These are phyloP conservation scores for Endocarpon pusillum DNA, from an alignment of 495 filamentous ascomycete genomes.

Conservation along the genomic window DNA sequence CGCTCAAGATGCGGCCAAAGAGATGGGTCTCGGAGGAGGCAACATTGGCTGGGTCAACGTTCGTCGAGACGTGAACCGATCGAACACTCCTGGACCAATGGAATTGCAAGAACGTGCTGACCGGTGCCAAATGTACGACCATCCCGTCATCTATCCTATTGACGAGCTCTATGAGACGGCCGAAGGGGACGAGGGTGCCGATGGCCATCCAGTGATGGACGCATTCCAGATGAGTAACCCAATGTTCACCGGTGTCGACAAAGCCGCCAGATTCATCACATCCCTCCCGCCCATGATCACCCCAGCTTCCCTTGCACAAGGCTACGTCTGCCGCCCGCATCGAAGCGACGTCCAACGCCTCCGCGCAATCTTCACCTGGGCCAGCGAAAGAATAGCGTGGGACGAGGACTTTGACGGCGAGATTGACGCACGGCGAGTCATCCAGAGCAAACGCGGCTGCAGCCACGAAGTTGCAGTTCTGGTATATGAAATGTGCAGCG, in stretches of 20 bases:
- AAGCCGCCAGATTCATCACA: slow-evolving; percentile 80
- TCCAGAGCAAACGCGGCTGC: slow-evolving; percentile 70
- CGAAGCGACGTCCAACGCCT: slow-evolving; percentile 86
- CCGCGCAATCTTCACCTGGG: slow-evolving; percentile 91
- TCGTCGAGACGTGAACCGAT: slow-evolving; percentile 82
- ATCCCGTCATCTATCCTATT: slow-evolving; percentile 71
- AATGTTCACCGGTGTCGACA: slow-evolving; percentile 80
- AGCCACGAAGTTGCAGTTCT: slow-evolving; percentile 82
- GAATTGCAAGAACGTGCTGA: slow-evolving; percentile 78
- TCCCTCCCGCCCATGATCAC: slow-evolving; percentile 83
- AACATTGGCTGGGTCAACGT: slow-evolving; percentile 89
- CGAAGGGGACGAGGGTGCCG: slow-evolving; percentile 79
- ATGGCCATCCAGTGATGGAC: slow-evolving; percentile 67
- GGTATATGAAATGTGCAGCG: slow-evolving; percentile 82
- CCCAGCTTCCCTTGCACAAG: slow-evolving; percentile 67
- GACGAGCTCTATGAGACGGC: slow-evolving; percentile 71
- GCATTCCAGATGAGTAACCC: slow-evolving; percentile 50
- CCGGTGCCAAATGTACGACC: slow-evolving; percentile 85
- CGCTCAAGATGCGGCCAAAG: slow-evolving; percentile 35
- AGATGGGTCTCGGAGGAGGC: slow-evolving; percentile 43
- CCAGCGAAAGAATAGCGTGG: slow-evolving; percentile 89
- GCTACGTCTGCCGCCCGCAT: slow-evolving; percentile 87
- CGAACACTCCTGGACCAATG: slow-evolving; percentile 78
- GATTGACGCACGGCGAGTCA: slow-evolving; percentile 63
- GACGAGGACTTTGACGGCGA: slow-evolving; percentile 66